Evolutionary conservation across 164 flowering plant species (phyloP).

Genomic region (Euptelea pleiosperma): DNA sequence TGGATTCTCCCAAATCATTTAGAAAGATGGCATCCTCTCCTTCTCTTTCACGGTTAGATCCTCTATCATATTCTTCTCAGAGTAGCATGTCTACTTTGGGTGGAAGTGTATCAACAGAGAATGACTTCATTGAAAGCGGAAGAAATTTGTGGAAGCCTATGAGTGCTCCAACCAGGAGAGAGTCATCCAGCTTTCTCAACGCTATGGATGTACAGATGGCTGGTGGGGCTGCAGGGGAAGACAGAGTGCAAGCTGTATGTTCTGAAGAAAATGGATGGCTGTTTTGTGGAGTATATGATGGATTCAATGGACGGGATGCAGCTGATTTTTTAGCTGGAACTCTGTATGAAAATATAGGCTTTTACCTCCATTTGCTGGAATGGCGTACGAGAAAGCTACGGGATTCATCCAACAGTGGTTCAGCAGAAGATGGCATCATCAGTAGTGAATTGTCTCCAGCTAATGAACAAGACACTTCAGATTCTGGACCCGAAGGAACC

Average conservation of each 20-base stretch:
- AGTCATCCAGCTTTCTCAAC: slow-evolving; percentile 26
- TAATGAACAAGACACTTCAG: slow-evolving; percentile 10
- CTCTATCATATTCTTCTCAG: slow-evolving; percentile 22
- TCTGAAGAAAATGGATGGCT: slow-evolving; percentile 33
- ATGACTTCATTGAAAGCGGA: slow-evolving; percentile 17
- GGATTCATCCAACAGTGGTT: slow-evolving; percentile 3
- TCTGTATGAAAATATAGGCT: slow-evolving; percentile 26
- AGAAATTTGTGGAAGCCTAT: slow-evolving; percentile 17
- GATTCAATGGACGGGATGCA: slow-evolving; percentile 34
- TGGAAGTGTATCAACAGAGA: slow-evolving; percentile 17
- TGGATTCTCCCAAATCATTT: slow-evolving; percentile 31
- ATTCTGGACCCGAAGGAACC: slow-evolving; percentile 2
- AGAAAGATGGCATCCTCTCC: slow-evolving; percentile 28
- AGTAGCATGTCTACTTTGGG: slow-evolving; percentile 20
- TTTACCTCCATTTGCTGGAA: slow-evolving; percentile 28
- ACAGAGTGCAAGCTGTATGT: slow-evolving; percentile 29
- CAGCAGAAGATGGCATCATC: slow-evolving; percentile 7
- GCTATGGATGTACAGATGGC: slow-evolving; percentile 30
- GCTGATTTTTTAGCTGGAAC: slow-evolving; percentile 31
- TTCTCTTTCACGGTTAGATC: slow-evolving; percentile 31
- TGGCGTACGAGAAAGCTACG: slow-evolving; percentile 16
- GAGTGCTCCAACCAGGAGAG: slow-evolving; percentile 28
- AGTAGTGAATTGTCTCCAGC: slow-evolving; percentile 7
- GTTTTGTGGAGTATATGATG: slow-evolving; percentile 30
- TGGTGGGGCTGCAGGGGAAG: slow-evolving; percentile 35